Conservation (phyloP, 805 yeast species). For the Lipomyces yamadae region DNA sequence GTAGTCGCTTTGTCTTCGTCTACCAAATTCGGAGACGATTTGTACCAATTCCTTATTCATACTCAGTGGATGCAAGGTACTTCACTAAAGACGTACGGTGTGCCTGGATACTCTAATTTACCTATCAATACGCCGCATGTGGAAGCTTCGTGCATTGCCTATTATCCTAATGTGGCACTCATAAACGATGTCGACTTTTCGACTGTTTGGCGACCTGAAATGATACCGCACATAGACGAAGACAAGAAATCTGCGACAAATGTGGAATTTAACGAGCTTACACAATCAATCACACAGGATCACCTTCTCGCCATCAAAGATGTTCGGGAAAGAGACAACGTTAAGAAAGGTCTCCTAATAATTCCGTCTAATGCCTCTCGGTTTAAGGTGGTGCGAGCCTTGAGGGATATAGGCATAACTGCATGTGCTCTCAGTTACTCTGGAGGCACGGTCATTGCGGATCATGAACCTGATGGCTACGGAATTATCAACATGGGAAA, state of each 20-base stretch:
- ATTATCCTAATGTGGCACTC: not conserved
- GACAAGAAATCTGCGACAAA: not conserved
- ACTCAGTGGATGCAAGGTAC: slow-evolving; percentile 6
- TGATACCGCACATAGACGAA: not conserved
- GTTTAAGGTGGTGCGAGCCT: slow-evolving; percentile 1
- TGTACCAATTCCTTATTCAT: slow-evolving; percentile 6
- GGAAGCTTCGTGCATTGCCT: not conserved
- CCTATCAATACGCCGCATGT: not conserved
- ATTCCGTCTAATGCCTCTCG: slow-evolving; percentile 28
- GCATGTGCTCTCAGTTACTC: slow-evolving; percentile 17
- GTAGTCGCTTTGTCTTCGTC: slow-evolving; percentile 21
- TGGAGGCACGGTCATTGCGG: slow-evolving; percentile 6
- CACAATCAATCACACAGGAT: slow-evolving; percentile 10
- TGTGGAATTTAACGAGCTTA: not conserved
- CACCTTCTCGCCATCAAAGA: slow-evolving; percentile 11
- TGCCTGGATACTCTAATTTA: slow-evolving; percentile 2
- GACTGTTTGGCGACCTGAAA: not conserved
- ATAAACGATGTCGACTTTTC: not conserved
- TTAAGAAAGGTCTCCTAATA: slow-evolving; percentile 22
- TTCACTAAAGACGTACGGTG: slow-evolving; percentile 11
- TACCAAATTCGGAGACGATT: not conserved
- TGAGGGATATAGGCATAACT: slow-evolving; percentile 14
- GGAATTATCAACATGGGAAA: slow-evolving; percentile 16
- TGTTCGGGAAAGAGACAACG: slow-evolving; percentile 1
- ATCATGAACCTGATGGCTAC: not conserved